Evolutionary conservation across 2,329 filamentous ascomycete species (phyloP).

Genomic region (Colletotrichum siamense): DNA sequence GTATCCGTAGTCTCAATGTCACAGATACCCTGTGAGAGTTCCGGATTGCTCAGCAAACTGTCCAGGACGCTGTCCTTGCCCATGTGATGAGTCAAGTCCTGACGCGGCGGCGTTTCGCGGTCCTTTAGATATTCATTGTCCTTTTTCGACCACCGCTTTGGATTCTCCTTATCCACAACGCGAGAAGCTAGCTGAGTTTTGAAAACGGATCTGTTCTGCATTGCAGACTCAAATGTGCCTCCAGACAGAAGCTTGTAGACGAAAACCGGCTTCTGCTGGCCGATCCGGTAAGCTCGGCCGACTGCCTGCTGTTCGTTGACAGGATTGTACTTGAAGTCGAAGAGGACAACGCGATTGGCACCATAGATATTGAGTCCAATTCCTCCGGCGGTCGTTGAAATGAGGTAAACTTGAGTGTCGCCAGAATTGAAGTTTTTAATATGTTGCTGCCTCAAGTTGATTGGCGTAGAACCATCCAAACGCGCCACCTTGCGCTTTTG

Average conservation of each 20-base stretch:
- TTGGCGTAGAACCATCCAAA: slow-evolving; percentile 71
- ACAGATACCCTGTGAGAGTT: slow-evolving; percentile 46
- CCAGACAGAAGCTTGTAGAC: slow-evolving; percentile 83
- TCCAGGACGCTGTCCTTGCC: slow-evolving; percentile 71
- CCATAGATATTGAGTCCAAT: slow-evolving; percentile 83
- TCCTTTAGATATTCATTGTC: slow-evolving; percentile 40
- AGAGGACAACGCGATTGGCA: slow-evolving; percentile 85
- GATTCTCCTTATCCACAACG: slow-evolving; percentile 85
- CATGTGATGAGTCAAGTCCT: slow-evolving; percentile 56
- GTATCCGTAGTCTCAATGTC: slow-evolving; percentile 73
- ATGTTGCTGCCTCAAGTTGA: slow-evolving; percentile 62
- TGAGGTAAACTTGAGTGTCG: slow-evolving; percentile 69
- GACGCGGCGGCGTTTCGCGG: slow-evolving; percentile 55
- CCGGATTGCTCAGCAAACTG: slow-evolving; percentile 44
- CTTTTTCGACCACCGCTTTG: slow-evolving; percentile 66
- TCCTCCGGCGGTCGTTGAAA: slow-evolving; percentile 84
- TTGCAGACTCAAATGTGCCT: slow-evolving; percentile 78
- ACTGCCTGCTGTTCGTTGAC: slow-evolving; percentile 85
- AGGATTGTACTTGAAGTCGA: slow-evolving; percentile 85
- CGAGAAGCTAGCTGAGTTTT: slow-evolving; percentile 81
- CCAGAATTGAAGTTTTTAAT: slow-evolving; percentile 73
- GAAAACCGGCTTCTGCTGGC: slow-evolving; percentile 79
- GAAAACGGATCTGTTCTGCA: slow-evolving; percentile 79
- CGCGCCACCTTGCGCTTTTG: slow-evolving; percentile 57
- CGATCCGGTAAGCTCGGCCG: slow-evolving; percentile 84